Base-by-base conservation (phyloP, 345 rosid genomes). In the Dovyalis caffra region DNA sequence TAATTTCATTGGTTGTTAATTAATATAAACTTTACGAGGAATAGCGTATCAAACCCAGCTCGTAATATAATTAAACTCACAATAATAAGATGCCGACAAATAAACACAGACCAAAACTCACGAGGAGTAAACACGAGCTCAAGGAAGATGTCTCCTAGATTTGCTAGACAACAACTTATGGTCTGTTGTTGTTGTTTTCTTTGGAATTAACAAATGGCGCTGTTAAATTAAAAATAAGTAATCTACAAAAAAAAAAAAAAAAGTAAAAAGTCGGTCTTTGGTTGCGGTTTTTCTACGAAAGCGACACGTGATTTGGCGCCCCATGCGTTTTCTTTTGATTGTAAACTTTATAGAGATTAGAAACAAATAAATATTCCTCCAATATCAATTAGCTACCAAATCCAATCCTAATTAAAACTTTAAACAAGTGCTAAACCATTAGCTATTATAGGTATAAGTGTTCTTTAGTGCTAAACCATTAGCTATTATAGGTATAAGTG, bases 241-340 rank as follows among this genome's bases (percentile, higher is more conserved):
- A n/a, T n/a, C n/a, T n/a, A n/a, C n/a, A n/a, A n/a, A n/a, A n/a
- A n/a, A n/a, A n/a, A n/a, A n/a, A n/a, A n/a, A n/a, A n/a, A n/a
- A 26, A 63, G 28, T 62, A 64, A 40, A 58, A 40, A 16, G 66
- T 25, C 25, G 18, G 31, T 8, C 2, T 16, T 3, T 68, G 29
- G 34, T 74, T 45, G 69, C 38, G 1, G 64, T 34, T 76, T 76
- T 69, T 33, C 79, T 45, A 61, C 51, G 70, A 63, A 62, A 45
- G 51, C 34, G 74, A 69, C 79, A 62, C 69, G 35, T 45, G 49
- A 61, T 62, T 69, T 62, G 65, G 35, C 74, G 51, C 69, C 33
- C 69, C 25, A 25, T 76, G 74, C 11, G 63, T 43, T n/a, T 57
- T 61, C 5, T 66, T 68, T 65, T 26, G 33, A 28, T 37, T 25